phyloP scores from a whole-genome alignment of 2,329 filamentous ascomycete genomes.

The Cercospora brassicicola region DNA sequence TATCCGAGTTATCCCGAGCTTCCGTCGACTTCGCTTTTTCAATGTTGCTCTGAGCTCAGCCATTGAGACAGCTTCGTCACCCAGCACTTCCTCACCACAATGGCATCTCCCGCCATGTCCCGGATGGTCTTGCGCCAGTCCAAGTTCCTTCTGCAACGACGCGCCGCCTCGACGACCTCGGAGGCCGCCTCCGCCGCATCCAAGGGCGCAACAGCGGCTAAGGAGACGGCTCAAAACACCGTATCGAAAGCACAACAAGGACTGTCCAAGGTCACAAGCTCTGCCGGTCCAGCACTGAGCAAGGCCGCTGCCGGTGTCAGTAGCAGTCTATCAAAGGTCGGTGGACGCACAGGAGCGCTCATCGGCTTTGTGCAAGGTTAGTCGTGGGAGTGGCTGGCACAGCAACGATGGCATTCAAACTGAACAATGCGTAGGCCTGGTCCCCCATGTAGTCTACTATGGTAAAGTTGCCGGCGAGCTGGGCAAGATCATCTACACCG shows the following conservation, averaged over 20 bases:
- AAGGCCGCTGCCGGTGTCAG: conserved; percentile 68
- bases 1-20: too few relatives aligned
- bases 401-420: conserved; percentile 8
- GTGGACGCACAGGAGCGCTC: conserved; percentile 77
- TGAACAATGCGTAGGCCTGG: conserved; percentile 63
- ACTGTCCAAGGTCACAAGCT: conserved; percentile 75
- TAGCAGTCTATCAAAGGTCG: conserved; percentile 70
- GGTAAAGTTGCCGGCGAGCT: conserved; percentile 84
- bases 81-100: conserved; percentile 29
- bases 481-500: conserved; percentile 79
- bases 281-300: conserved; percentile 74
- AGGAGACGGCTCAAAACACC: conserved; percentile 46
- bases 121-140: conserved; percentile 48
- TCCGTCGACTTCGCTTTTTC: too few relatives aligned
- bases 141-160: conserved; percentile 46
- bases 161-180: conserved; percentile 53
- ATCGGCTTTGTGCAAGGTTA: conserved; percentile 84
- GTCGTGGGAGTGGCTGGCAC: conserved; percentile 23
- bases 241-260: conserved; percentile 72
- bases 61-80: conserved; percentile 19
- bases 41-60: too few relatives aligned
- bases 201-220: conserved; percentile 41
- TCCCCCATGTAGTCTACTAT: conserved; percentile 89
- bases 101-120: conserved; percentile 52
- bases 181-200: conserved; percentile 48